Conservation (phyloP, 352 stramenopile genomes). For the Blastocystis sp. region DNA sequence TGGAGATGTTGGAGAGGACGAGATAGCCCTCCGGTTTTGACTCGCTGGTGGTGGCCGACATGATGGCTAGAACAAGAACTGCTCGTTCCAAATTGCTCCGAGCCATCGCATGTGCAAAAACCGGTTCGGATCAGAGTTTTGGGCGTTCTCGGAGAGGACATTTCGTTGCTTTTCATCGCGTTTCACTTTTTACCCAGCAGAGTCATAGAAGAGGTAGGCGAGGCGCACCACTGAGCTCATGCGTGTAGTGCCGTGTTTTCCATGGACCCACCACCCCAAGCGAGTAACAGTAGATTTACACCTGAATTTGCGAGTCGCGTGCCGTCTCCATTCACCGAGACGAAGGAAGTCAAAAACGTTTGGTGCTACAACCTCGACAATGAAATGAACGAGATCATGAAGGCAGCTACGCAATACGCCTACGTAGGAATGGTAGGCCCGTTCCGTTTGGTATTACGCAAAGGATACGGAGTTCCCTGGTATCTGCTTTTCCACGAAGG, state of each 20-base stretch:
- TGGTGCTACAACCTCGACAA: slow-evolving; percentile 69
- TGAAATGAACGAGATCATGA: slow-evolving; percentile 66
- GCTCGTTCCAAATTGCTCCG: neutral
- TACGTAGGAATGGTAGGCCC: slow-evolving; percentile 50
- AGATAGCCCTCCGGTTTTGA: slow-evolving; percentile 74
- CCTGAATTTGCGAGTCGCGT: neutral
- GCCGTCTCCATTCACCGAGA: neutral
- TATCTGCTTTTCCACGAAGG: slow-evolving; percentile 60
- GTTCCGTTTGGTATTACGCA: neutral
- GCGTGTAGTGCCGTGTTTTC: neutral
- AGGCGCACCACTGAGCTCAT: neutral
- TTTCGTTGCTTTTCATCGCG: neutral
- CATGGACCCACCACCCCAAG: slow-evolving; percentile 1
- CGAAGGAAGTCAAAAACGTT: slow-evolving; percentile 30
- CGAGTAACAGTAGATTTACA: slow-evolving; percentile 39
- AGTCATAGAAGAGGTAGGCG: neutral
- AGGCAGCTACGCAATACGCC: slow-evolving; percentile 45
- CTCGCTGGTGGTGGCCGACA: neutral
- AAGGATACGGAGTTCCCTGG: slow-evolving; percentile 69
- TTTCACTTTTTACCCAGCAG: neutral
- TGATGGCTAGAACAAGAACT: neutral
- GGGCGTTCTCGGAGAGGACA: neutral
- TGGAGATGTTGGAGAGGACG: slow-evolving; percentile 84
- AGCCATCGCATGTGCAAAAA: slow-evolving; percentile 29
- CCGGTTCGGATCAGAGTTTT: neutral